These are phyloP conservation scores for Allomyces javanicus DNA, from an alignment of 192 early-diverging fungal genomes.

Conservation along the genomic window DNA sequence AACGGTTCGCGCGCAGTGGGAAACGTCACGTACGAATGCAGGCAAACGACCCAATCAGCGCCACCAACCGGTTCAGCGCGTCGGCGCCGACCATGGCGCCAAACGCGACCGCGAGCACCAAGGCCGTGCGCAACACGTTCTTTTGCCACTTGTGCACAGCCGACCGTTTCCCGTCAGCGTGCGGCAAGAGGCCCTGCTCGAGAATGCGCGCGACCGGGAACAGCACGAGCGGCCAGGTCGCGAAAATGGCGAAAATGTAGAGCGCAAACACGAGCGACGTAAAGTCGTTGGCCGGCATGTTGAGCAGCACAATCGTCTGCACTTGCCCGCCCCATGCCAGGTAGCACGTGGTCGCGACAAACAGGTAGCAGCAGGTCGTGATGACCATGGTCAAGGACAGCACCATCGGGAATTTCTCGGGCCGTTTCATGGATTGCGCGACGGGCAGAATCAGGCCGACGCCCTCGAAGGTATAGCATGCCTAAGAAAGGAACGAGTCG, in stretches of 20 bases:
- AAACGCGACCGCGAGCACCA: constrained; percentile 33
- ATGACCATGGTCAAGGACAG: constrained; percentile 20
- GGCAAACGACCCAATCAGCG: constrained; percentile 43
- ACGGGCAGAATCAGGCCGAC: constrained; percentile 37
- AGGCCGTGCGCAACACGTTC: constrained; percentile 34
- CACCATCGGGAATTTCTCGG: constrained; percentile 29
- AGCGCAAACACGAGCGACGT: constrained; percentile 39
- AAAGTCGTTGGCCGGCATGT: constrained; percentile 32
- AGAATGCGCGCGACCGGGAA: constrained; percentile 54
- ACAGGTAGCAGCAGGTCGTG: constrained; percentile 19
- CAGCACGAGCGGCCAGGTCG: constrained; percentile 49
- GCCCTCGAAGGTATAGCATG: constrained; percentile 41
- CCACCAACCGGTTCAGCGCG: constrained; percentile 51
- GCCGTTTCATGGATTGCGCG: constrained; percentile 31
- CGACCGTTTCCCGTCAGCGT: constrained; percentile 30
- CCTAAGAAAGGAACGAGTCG: not conserved
- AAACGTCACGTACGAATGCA: constrained; percentile 56
- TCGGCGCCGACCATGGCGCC: constrained; percentile 37
- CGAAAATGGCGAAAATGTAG: constrained; percentile 53
- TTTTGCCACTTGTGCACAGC: constrained; percentile 51
- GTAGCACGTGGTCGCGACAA: constrained; percentile 33
- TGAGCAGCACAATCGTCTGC: constrained; percentile 50
- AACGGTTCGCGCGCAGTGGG: constrained; percentile 17
- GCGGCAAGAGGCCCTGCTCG: constrained; percentile 37
- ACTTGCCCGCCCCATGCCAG: constrained; percentile 44